These are phyloP conservation scores for Wickerhamomyces mucosus DNA, from an alignment of 805 yeast species.

Conservation along the genomic window DNA sequence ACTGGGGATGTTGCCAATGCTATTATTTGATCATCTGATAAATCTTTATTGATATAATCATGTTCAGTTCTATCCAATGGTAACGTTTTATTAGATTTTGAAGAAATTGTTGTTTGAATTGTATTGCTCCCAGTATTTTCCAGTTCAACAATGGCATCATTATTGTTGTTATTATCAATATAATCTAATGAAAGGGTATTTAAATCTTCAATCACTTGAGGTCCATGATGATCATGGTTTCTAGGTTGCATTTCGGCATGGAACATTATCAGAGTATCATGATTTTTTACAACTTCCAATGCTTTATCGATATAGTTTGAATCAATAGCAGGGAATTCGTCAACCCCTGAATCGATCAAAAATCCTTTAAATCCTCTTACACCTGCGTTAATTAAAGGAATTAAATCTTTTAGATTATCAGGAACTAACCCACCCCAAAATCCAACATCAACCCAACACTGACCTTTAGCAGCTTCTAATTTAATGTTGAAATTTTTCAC, in stretches of 20 bases:
- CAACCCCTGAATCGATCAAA: constrained; percentile 90
- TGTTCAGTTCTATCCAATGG: no score
- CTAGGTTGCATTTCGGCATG: constrained; percentile 83
- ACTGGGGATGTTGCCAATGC: constrained; percentile 48
- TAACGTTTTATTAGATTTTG: no score
- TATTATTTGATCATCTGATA: constrained; percentile 40
- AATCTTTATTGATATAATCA: constrained; percentile 12
- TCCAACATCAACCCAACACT: constrained; percentile 88
- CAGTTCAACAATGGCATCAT: no score
- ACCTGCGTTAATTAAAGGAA: constrained; percentile 74
- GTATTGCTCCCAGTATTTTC: no score
- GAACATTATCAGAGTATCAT: constrained; percentile 72
- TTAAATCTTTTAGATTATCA: constrained; percentile 54
- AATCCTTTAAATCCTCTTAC: constrained; percentile 94
- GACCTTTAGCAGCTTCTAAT: constrained; percentile 66
- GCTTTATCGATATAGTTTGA: constrained; percentile 59
- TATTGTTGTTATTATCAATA: no score
- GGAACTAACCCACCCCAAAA: constrained; percentile 97
- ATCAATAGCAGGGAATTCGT: constrained; percentile 81
- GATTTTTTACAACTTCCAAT: constrained; percentile 49
- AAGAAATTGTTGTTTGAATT: no score
- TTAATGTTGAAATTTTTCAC: constrained; percentile 66
- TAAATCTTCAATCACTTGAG: constrained; percentile 5
- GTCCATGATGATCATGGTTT: constrained; percentile 22
- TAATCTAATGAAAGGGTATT: no score